Evolutionary conservation across 345 rosid genomes (phyloP).

Genomic region (Geranium brycei): DNA sequence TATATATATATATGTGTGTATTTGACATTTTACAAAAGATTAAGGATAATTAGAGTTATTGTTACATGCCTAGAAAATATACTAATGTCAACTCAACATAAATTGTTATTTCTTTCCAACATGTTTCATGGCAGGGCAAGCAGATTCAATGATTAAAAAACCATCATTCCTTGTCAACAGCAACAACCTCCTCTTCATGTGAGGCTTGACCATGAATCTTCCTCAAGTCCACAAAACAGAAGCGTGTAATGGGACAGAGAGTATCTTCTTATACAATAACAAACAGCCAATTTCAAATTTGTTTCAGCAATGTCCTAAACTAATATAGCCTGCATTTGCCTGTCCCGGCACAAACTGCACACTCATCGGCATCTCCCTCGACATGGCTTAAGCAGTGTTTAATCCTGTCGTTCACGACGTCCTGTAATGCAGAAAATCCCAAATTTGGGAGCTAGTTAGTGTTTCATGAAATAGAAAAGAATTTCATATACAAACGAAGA

Average conservation of each 20-base stretch:
- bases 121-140: too few species aligned
- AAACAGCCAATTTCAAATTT: background rate
- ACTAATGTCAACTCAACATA: too few species aligned
- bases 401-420: slow-evolving; percentile 71
- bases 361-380: slow-evolving; percentile 63
- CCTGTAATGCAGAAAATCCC: slow-evolving; percentile 26
- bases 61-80: too few species aligned
- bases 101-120: too few species aligned
- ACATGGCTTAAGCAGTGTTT: slow-evolving; percentile 62
- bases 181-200: background rate
- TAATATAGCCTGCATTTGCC: slow-evolving; percentile 64
- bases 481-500: background rate
- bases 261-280: too few species aligned
- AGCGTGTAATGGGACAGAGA: too few species aligned
- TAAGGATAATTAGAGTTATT: too few species aligned
- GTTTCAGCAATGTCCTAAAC: slow-evolving; percentile 1
- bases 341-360: slow-evolving; percentile 72
- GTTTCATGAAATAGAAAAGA: background rate
- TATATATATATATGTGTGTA: too few species aligned
- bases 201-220: background rate
- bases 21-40: too few species aligned
- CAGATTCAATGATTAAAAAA: too few species aligned
- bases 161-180: too few species aligned
- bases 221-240: background rate
- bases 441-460: background rate